Evolutionary conservation across 352 stramenopile genomes (phyloP), one percentile per base, ranked within the genome.

Genomic region (Discostella stelligera): DNA sequence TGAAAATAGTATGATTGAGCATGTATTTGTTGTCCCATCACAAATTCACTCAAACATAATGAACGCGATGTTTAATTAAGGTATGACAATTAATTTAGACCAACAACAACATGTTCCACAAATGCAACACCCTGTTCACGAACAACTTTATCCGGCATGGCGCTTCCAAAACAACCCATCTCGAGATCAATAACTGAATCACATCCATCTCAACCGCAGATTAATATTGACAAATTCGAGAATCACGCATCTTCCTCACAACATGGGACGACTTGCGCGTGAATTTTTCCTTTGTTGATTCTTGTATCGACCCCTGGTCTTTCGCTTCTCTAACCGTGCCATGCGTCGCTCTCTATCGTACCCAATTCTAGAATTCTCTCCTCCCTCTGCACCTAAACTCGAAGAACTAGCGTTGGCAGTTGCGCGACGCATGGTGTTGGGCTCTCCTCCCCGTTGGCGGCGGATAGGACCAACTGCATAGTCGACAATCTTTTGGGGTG

Each of bases 401-500:
- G 37, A 54, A 44, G 53, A 54, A 39, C 37, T 18, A 46, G 62
- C 21, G 59, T 50, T 49, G 7, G 48, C 21, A 13, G 77, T 80
- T 21, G 67, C 74, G 30, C 73, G 69, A 27, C 83, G 65, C 80
- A 89, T 82, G 0, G 71, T 84, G 49, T 88, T 89, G 13, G 71
- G 49, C 65, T 76, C 53, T 10, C 78, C 74, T 32, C 80, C 73
- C 16, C 77, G 39, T 32, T 68, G 63, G 58, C 71, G 72, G 53
- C 90, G 91, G 60, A 76, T 66, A 9, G 59, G 68, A 10, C 87
- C 87, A 37, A 84, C 62, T 13, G 81, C 83, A 65, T 90, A 93
- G 18, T 78, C 68, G 7, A 93, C 80, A 32, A 93, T 82, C 60
- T 83, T 82, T 81, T 87, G 75, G 16, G 87, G 87, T 2, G 87